Evolutionary conservation across 225 moss, liverwort and hornwort species (phyloP), one percentile per base, ranked within the genome.

Genomic region (Anthoceros angustus): DNA sequence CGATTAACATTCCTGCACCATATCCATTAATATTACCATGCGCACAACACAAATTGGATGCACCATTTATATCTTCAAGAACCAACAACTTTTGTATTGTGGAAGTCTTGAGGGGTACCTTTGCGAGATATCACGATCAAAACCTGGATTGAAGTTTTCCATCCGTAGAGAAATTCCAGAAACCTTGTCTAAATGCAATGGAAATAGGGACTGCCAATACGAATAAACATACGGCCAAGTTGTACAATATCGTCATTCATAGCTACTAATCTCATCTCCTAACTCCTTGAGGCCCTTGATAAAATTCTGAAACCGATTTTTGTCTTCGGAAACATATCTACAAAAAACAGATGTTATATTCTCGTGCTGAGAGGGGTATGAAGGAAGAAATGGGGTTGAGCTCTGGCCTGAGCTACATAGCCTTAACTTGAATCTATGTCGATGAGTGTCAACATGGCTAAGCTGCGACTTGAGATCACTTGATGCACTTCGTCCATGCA

Each of bases 231-330:
- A 9, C 21, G 12, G 9, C 12, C 24, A 39, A 66, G 10, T 18
- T 2, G 11, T 66, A 14, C 20, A 9, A 41, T 61, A 18, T 14
- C 60, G 61, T 3, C 0, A 14, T 42, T 25, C 39, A 62, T 32
- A 6, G 21, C 11, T 8, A 50, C 49, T 50, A 61, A 89, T 92
- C 86, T 98, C 98, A 26, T 98, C 98, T 49, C 89, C 98, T 75
- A 98, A 75, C 78, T 98, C 98, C 71, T 92, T 82, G 62, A 98
- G 68, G 68, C 85, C 92, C 66, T 80, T 83, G 48, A 98, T 98
- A 64, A 98, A 98, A 64, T 98, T 98, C 66, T 98, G 92, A 67
- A 92, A 98, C 12, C 98, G 84, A 72, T 98, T 98, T 71, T 98
- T 98, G 72, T 98, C 92, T 14, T 92, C 92, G 67, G 92, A 98